Evolutionary conservation across 1,284 basidiomycete genomes (phyloP), one percentile per base, ranked within the genome.

Genomic region (Limonomyces culmigenus): DNA sequence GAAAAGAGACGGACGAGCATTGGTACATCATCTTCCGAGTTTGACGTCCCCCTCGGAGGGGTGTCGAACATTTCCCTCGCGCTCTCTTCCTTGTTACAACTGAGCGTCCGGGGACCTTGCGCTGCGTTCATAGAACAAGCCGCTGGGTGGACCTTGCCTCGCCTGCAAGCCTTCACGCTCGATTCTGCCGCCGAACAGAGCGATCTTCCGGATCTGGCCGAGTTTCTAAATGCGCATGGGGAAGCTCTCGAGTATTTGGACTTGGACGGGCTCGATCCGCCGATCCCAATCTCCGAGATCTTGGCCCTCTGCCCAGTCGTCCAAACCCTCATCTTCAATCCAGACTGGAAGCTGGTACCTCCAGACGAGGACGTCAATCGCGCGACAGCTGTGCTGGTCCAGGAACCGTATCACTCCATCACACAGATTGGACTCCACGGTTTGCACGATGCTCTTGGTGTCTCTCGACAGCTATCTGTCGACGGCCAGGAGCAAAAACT

Each of bases 71-170:
- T 79, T 19, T 58, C 55, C n/a, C 56, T 81, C n/a, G 56, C 53
- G 13, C 56, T 81, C 13, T 64, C 62, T 0, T 47, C 56, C 23
- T 62, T 83, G 2, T 59, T 67, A 34, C 73, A 79, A 41, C 65
- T 83, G 25, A 65, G 66, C 4, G 47, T 81, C 1, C 57, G 59
- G 2, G 78, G 77, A 0, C 57, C 63, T 30, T 66, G 67, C 33
- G 63, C 66, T 19, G 69, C 74, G 34, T 70, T 83, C 43, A 45
- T 79, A 5, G 79, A 81, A 38, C 70, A 80, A 43, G 69, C 74
- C 0, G 55, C 55, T 0, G 68, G 62, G 1, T 83, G 79, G 79
- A 54, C 58, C 4, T 49, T 83, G n/a, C 74, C 76, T 2, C 45
- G 63, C 15, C 55, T 83, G 11, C 57, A 53, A 14, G 62, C 57